Evolutionary conservation across 805 yeast genomes (phyloP), one percentile per base, ranked within the genome.

Genomic region (Wickerhamomyces bisporus): DNA sequence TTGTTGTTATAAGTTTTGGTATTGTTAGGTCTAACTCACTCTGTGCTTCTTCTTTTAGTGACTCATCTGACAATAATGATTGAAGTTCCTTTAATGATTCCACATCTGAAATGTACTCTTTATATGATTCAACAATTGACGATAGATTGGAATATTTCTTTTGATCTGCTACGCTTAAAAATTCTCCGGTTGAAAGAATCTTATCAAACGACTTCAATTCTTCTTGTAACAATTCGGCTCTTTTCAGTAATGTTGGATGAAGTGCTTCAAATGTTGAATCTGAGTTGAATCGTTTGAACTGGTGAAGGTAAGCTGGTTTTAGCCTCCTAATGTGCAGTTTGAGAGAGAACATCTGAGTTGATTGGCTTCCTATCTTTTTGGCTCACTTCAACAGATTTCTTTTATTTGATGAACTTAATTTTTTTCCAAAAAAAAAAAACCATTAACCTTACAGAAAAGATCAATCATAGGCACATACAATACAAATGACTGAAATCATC

Each of bases 31-130:
- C 65, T 5, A 86, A 50, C 52, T 89, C 97, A 4, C 43, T 44
- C 30, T 67, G 56, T 0, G 95, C 96, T 12, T 82, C 89, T 5
- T 62, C 67, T 27, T 62, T 64, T 27, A 81, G 57, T 3, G 65
- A 58, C 9, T 66, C 66, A 45, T 81, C 86, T 2, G 51, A 53
- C 13, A 68, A 45, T 37, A 80, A 54, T 25, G 55, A 68, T 37
- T 64, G 65, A 16, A 78, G 72, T 41, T 66, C 75, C 4, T 62
- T 63, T 5, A 30, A 55, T 5, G 41, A 44, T 1, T 42, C 32
- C 6, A 57, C 48, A 44, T 62, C 57, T 0, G 51, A 51, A 6
- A 52, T 37, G 39, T 71, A 75, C 20, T 65, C 63, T 1, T 57
- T 47, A 40, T 64, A 71, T 4, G 64, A 52, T 7, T 68, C 75